Evolutionary conservation across 169 alveolate species (phyloP).

Genomic region (Cryptosporidium baileyi): DNA sequence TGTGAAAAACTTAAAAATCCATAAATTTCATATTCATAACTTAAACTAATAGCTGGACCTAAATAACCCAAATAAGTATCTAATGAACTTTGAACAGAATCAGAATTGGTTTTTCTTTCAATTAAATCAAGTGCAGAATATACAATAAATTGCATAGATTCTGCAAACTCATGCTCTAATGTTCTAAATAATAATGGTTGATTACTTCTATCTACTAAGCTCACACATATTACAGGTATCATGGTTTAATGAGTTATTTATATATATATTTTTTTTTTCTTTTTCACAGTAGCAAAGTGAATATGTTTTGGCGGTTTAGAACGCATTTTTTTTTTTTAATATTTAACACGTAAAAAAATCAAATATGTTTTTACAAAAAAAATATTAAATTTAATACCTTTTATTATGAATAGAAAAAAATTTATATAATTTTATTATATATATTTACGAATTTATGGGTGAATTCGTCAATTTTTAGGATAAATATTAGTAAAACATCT

Average conservation of each 20-base stretch:
- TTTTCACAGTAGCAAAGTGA: not conserved
- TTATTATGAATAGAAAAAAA: not conserved
- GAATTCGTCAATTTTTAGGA: too few relatives aligned
- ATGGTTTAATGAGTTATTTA: not conserved
- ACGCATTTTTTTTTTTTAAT: not conserved
- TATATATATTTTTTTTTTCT: not conserved
- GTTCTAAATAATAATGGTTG: slow-evolving; percentile 60
- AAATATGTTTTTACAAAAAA: not conserved
- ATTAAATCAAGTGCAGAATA: slow-evolving; percentile 46
- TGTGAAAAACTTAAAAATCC: slow-evolving; percentile 66
- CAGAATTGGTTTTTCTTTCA: slow-evolving; percentile 39
- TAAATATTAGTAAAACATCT: slow-evolving; percentile 38
- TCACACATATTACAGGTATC: slow-evolving; percentile 32
- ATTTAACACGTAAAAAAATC: not conserved
- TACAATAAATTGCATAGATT: slow-evolving; percentile 41
- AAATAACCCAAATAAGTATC: slow-evolving; percentile 60
- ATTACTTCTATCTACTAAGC: slow-evolving; percentile 45
- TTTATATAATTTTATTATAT: not conserved
- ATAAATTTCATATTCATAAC: slow-evolving; percentile 61
- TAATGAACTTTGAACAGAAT: not conserved
- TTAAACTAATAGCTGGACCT: slow-evolving; percentile 62
- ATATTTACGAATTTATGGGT: too few relatives aligned
- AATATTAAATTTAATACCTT: not conserved
- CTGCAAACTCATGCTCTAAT: slow-evolving; percentile 42
- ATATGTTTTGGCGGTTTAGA: too few relatives aligned